These are phyloP conservation scores for Parmales sp. DNA, from an alignment of 108 stramenopile species.

Conservation along the genomic window DNA sequence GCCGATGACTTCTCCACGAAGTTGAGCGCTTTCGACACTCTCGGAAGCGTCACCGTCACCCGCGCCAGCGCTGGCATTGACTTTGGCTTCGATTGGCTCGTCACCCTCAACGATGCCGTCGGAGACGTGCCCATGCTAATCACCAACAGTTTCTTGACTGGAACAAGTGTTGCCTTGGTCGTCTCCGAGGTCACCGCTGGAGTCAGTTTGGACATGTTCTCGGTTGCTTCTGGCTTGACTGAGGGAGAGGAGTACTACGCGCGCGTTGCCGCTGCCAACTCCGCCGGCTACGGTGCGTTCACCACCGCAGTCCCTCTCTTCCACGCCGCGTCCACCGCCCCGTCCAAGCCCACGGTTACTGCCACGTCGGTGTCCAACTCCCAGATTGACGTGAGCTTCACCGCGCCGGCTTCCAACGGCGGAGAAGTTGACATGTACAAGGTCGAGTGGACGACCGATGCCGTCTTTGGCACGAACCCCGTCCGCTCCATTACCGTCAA, in stretches of 20 bases:
- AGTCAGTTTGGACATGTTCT: constrained; percentile 9
- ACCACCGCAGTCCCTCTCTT: constrained; percentile 25
- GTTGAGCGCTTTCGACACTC: constrained; percentile 25
- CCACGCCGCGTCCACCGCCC: constrained; percentile 14
- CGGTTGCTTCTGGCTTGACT: constrained; percentile 23
- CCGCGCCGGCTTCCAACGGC: constrained; percentile 25
- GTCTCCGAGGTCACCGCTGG: constrained; percentile 27
- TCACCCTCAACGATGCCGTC: constrained; percentile 33
- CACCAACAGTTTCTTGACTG: neutral
- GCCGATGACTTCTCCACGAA: constrained; percentile 32
- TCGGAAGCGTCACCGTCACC: constrained; percentile 31
- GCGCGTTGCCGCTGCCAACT: constrained; percentile 33
- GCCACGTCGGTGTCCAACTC: constrained; percentile 26
- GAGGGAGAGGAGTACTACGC: constrained; percentile 23
- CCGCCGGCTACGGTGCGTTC: constrained; percentile 28
- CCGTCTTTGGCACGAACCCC: constrained; percentile 7
- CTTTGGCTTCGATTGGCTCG: constrained; percentile 28
- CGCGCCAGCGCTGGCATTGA: neutral
- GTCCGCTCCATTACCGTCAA: neutral
- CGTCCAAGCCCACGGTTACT: constrained; percentile 16
- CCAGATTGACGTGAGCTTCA: constrained; percentile 21
- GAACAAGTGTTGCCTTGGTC: constrained; percentile 22
- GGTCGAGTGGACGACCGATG: constrained; percentile 41
- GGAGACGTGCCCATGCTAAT: constrained; percentile 46
- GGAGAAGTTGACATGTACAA: constrained; percentile 31